phyloP scores from a whole-genome alignment of 495 filamentous ascomycete species.

The Neurospora sp. region DNA sequence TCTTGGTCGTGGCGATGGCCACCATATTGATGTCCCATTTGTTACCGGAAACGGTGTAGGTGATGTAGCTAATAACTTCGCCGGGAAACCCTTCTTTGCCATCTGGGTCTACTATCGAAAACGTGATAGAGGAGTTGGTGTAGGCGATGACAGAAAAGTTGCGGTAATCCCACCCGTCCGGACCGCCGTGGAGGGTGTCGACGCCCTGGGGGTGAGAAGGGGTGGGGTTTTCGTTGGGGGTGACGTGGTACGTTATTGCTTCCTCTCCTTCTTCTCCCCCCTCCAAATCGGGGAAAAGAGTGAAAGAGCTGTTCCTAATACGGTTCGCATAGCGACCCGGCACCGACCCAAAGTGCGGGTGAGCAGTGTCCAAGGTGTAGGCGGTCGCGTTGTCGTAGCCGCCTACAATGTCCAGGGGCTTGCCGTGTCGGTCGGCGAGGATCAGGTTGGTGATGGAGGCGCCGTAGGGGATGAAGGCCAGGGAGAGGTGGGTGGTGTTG shows the following conservation, averaged over 20 bases:
- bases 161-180: slow-evolving; percentile 68
- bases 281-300: neutral
- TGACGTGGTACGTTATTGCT: slow-evolving; percentile 45
- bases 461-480: slow-evolving; percentile 68
- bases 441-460: slow-evolving; percentile 65
- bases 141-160: slow-evolving; percentile 69
- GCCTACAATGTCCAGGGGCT: slow-evolving; percentile 55
- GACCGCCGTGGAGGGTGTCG: slow-evolving; percentile 76
- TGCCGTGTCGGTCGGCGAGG: slow-evolving; percentile 60
- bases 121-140: slow-evolving; percentile 53
- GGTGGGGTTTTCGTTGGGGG: slow-evolving; percentile 59
- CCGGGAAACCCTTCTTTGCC: slow-evolving; percentile 71
- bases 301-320: slow-evolving; percentile 75
- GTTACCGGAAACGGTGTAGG: slow-evolving; percentile 48
- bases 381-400: slow-evolving; percentile 71
- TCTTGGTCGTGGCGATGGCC: slow-evolving; percentile 43
- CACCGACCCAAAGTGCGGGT: slow-evolving; percentile 69
- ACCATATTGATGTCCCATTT: slow-evolving; percentile 46
- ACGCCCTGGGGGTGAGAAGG: slow-evolving; percentile 34
- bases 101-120: slow-evolving; percentile 66
- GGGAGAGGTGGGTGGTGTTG: slow-evolving; percentile 58
- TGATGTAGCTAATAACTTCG: slow-evolving; percentile 66
- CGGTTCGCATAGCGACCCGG: slow-evolving; percentile 78
- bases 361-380: slow-evolving; percentile 55
- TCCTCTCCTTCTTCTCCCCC: neutral